Conservation (phyloP, 495 filamentous ascomycete genomes). For the Xylaria longipes region DNA sequence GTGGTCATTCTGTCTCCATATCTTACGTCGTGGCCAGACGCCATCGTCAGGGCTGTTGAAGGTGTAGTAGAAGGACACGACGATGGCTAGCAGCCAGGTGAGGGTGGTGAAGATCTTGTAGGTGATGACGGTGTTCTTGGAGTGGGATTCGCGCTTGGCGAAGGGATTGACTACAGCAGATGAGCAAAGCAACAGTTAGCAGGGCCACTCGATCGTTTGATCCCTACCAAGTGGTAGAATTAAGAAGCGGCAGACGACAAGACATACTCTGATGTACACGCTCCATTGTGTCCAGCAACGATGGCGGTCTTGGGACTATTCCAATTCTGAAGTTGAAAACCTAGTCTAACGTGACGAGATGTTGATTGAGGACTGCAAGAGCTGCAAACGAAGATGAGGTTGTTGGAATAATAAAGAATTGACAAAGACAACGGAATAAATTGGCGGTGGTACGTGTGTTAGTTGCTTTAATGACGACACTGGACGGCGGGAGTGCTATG, state of each 20-base stretch:
- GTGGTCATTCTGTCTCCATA: conserved; percentile 72
- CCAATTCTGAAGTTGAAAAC: neutral
- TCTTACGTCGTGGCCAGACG: conserved; percentile 57
- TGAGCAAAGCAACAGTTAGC: conserved; percentile 16
- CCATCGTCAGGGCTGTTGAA: conserved; percentile 66
- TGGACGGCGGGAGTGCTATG: neutral
- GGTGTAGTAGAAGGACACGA: conserved; percentile 73
- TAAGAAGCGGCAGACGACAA: neutral
- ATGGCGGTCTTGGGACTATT: neutral
- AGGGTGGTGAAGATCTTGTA: conserved; percentile 74
- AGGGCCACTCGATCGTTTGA: conserved; percentile 13
- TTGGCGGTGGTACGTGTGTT: conserved; percentile 10
- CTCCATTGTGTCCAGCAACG: conserved; percentile 43
- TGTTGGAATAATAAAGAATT: neutral
- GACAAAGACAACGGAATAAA: neutral
- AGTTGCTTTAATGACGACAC: conserved; percentile 12
- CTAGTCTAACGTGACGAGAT: neutral
- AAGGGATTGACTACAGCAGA: conserved; percentile 69
- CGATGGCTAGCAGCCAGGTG: conserved; percentile 73
- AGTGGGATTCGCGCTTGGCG: conserved; percentile 65
- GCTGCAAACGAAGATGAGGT: neutral
- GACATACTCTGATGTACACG: conserved; percentile 49
- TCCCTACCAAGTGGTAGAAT: neutral
- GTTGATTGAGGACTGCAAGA: neutral
- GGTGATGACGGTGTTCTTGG: conserved; percentile 51